These are phyloP conservation scores for Candida albicans DNA, from an alignment of 1,139 yeast genomes.

Conservation along the genomic window DNA sequence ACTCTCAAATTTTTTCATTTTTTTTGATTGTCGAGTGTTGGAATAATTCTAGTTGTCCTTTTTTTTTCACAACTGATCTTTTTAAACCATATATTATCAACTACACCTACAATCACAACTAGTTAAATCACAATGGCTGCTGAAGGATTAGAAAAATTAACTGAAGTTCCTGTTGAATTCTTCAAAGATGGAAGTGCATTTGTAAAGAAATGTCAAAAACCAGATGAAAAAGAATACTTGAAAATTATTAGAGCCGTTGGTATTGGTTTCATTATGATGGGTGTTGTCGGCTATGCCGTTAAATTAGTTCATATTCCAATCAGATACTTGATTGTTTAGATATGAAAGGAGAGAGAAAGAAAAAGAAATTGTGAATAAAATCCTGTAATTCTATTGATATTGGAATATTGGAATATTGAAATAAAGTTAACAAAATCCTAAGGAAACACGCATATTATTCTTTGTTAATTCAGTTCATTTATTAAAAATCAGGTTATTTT, in stretches of 20 bases:
- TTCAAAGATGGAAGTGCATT: constrained; percentile 89
- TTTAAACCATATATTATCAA: neutral
- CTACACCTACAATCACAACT: constrained; percentile 6
- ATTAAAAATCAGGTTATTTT: no score
- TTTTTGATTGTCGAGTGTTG: neutral
- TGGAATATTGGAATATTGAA: no score
- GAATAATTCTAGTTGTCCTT: neutral
- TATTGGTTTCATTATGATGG: constrained; percentile 95
- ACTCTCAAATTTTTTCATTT: neutral
- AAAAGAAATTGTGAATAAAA: neutral
- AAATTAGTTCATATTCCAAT: constrained; percentile 95
- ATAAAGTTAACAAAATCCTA: no score
- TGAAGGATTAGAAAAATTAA: constrained; percentile 75
- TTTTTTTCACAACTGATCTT: no score
- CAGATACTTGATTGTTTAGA: constrained; percentile 90
- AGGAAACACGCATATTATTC: no score
- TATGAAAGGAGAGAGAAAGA: neutral
- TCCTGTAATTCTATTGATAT: no score
- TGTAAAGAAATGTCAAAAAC: constrained; percentile 89
- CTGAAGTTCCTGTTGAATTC: constrained; percentile 90
- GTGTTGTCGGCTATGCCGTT: constrained; percentile 94
- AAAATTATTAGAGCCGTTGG: constrained; percentile 95
- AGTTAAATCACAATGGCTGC: constrained; percentile 40
- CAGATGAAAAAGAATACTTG: constrained; percentile 82
- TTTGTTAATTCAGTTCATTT: no score